Evolutionary conservation across 2,329 filamentous ascomycete genomes (phyloP).

Genomic region (Apiospora arundinis): DNA sequence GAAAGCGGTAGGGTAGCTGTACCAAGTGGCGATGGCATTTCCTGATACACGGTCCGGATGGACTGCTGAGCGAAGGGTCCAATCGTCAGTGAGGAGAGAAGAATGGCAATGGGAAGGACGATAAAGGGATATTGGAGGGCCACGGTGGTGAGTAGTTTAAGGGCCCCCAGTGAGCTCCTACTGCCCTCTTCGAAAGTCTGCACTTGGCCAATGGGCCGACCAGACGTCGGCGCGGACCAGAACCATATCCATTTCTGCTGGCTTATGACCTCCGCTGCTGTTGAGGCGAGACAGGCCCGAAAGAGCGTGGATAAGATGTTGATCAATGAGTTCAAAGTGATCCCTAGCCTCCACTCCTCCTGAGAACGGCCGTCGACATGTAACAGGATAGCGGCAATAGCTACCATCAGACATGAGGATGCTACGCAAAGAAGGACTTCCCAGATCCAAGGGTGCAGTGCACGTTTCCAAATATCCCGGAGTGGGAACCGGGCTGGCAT

Average conservation of each 20-base stretch:
- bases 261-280: slow-evolving; percentile 12
- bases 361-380: not conserved
- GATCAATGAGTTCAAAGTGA: not conserved
- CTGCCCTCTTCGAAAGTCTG: not conserved
- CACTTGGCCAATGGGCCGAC: not conserved
- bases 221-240: not conserved
- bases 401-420: not conserved
- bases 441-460: not conserved
- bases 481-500: too few relatives aligned
- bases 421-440: not conserved
- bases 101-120: not conserved
- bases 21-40: not conserved
- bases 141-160: not conserved
- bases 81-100: not conserved
- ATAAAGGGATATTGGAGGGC: not conserved
- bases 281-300: not conserved
- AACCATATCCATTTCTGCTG: slow-evolving; percentile 22
- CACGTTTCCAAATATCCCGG: not conserved
- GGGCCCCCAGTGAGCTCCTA: not conserved
- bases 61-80: slow-evolving; percentile 7
- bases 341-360: not conserved
- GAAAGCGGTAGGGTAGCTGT: not conserved
- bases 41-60: not conserved
- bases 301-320: slow-evolving; percentile 2
- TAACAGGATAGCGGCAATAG: not conserved